Base-by-base conservation (phyloP, 805 yeast species). In the Zygotorulaspora sp. region DNA sequence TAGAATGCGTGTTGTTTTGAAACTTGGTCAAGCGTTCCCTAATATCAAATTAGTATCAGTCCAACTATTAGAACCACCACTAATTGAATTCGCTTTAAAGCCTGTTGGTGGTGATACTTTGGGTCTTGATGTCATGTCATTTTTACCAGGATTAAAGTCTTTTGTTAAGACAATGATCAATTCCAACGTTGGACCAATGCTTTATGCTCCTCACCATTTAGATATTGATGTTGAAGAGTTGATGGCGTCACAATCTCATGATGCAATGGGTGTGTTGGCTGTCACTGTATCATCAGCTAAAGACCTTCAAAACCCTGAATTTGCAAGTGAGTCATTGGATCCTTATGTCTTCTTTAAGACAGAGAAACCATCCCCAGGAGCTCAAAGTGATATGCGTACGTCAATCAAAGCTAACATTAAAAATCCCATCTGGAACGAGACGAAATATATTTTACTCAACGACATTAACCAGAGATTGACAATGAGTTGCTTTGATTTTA, bases 71-170 rank as follows among this genome's bases (percentile, higher is more conserved):
- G 90, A 83, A 58, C 82, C 90, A 13, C 92, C 92, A 25, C 69
- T 72, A 20, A 81, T 84, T 54, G 89, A 81, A 55, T 84, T 83
- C 58, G 81, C 78, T 14, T 73, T 84, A 67, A 84, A 84, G 57
- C 95, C 95, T 7, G 82, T 84, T 36, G 92, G 92, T 58, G 92
- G 94, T 65, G 90, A 84, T 57, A 80, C 89, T n/a, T 71, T 84
- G 43, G 95, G 95, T 44, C 55, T 84, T 30, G 95, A 84, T 64
- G 75, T 84, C 49, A 84, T 84, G 94, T 78, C 89, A 2, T 71
- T 83, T 50, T 72, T 84, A 47, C 95, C 95, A 3, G 92, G 92
- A 45, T 74, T 84, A 55, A 72, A 85, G 16, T 67, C 78, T 2
- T 78, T 83, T 53, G 88, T 84, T 37, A 83, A 80, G 45, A 70